These are phyloP conservation scores for Diphasiastrum complanatum DNA, from an alignment of 83 land plant genomes.

Conservation along the genomic window DNA sequence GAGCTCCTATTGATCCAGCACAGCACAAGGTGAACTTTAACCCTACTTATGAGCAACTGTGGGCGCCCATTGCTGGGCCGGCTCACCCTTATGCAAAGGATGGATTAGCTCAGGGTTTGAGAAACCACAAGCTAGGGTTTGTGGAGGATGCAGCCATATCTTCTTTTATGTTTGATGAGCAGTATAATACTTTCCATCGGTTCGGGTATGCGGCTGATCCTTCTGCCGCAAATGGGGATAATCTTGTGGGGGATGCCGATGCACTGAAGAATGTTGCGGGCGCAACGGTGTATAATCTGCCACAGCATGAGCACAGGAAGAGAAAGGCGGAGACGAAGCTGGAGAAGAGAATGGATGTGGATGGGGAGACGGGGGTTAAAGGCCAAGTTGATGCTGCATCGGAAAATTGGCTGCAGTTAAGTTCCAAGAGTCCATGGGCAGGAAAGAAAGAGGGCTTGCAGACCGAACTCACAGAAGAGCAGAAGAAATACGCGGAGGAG, in stretches of 20 bases:
- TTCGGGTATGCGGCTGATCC: slow-evolving; percentile 94
- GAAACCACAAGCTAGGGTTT: slow-evolving; percentile 91
- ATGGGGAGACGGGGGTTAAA: slow-evolving; percentile 25
- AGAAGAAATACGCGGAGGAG: slow-evolving; percentile 75
- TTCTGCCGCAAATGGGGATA: slow-evolving; percentile 40
- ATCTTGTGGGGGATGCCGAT: slow-evolving; percentile 58
- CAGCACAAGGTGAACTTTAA: slow-evolving; percentile 65
- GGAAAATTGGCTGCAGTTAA: slow-evolving; percentile 65
- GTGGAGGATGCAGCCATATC: slow-evolving; percentile 81
- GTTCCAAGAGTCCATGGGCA: slow-evolving; percentile 79
- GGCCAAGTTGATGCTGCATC: slow-evolving; percentile 40
- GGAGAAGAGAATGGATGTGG: slow-evolving; percentile 21
- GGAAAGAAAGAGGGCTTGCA: slow-evolving; percentile 70
- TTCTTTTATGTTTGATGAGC: slow-evolving; percentile 83
- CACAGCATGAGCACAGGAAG: slow-evolving; percentile 72
- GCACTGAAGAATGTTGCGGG: slow-evolving; percentile 42
- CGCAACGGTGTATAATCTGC: slow-evolving; percentile 67
- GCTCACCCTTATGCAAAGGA: slow-evolving; percentile 87
- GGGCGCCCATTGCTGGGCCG: slow-evolving; percentile 91
- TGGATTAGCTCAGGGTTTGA: slow-evolving; percentile 80
- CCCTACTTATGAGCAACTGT: slow-evolving; percentile 90
- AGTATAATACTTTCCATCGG: slow-evolving; percentile 85
- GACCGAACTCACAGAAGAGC: slow-evolving; percentile 74
- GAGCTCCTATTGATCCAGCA: slow-evolving; percentile 64
- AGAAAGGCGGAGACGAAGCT: slow-evolving; percentile 35